These are phyloP conservation scores for Dictyostelium brefeldianum DNA, from an alignment of 78 protist species.

Conservation along the genomic window DNA sequence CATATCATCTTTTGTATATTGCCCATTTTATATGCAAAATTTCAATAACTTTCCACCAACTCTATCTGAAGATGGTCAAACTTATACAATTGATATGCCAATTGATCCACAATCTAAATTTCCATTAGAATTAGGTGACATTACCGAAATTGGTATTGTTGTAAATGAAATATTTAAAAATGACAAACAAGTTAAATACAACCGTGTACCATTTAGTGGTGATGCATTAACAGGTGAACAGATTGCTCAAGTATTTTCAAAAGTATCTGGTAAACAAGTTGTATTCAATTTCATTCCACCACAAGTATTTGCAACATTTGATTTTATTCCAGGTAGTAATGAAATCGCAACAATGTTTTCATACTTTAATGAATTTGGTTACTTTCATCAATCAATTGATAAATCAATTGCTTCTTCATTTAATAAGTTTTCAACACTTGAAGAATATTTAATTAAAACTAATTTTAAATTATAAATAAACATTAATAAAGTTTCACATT, in stretches of 20 bases:
- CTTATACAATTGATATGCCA: background rate
- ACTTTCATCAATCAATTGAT: no score
- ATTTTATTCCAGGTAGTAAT: conserved; percentile 7
- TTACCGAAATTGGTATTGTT: background rate
- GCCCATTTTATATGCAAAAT: conserved; percentile 2
- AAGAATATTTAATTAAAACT: no score
- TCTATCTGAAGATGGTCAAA: background rate
- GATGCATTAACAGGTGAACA: no score
- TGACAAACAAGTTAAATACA: background rate
- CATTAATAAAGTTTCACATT: no score
- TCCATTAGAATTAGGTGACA: background rate
- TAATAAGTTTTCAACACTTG: no score
- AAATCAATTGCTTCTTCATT: no score
- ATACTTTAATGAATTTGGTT: background rate
- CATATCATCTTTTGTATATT: background rate
- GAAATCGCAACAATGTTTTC: conserved; percentile 16
- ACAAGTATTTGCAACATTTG: background rate
- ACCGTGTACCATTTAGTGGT: no score
- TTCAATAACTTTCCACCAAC: background rate
- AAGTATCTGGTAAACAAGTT: no score
- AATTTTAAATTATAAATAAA: no score
- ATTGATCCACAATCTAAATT: background rate
- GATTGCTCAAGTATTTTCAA: no score
- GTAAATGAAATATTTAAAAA: background rate
- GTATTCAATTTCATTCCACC: no score